Base-by-base conservation (phyloP, 306 rosid species). In the Leucaena leucocephala region DNA sequence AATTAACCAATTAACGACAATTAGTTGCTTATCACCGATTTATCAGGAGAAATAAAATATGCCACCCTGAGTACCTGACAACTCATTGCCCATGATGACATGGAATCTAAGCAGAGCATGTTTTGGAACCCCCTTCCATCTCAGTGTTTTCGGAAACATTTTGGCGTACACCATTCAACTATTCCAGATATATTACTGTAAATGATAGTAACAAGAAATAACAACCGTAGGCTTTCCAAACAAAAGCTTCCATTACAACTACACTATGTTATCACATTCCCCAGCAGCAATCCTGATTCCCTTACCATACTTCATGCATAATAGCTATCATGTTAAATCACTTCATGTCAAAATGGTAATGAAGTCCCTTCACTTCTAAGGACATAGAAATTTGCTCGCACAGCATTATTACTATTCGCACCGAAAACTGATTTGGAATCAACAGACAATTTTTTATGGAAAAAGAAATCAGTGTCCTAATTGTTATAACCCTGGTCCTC, bases 361-460 rank as follows among this genome's bases (percentile, higher is more conserved):
- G 62, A 57, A 39, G n/a, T 22, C 42, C 70, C 59, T 52, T 69
- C 46, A 16, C 27, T 68, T 68, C 38, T 8, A 48, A 78, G 69
- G 36, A 57, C 40, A 33, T 16, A 1, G 39, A 55, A 12, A 57
- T 69, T 40, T 38, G 55, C 27, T 34, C 40, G 34, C 16, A 12
- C 68, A 55, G 76, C 46, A 57, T 55, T 9, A 68, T 33, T 68
- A 58, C 22, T 38, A 17, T 35, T n/a, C 66, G 19, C 22, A 43
- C n/a, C 27, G 15, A 57, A 45, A 57, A 34, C 49, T 11, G 36
- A 33, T 42, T 55, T 36, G 4, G 45, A 44, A 70, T 44, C 8
- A 42, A 33, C 13, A 43, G 12, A 7, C 27, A 42, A 10, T 55
- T n/a, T 11, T 43, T 68, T 5, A 50, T 40, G 8, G 45, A 27